Base-by-base conservation (phyloP, 768 basidiomycete species). In the Hygrocybe punicea region DNA sequence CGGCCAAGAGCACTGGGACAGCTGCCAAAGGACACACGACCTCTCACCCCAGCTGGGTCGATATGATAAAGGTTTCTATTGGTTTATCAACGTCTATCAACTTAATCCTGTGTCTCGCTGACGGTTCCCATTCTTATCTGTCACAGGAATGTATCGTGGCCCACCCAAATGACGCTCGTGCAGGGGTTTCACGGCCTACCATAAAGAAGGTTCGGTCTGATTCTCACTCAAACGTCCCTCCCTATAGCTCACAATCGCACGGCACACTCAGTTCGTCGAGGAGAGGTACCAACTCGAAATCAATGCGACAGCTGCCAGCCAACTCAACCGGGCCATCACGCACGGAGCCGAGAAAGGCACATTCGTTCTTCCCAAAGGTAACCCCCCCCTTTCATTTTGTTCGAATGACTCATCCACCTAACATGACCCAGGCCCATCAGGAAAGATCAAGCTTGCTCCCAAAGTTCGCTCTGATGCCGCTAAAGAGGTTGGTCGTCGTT, bases 291-390 rank as follows among this genome's bases (percentile, higher is more conserved):
- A 84, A 67, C 77, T 96, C 63, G 82, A 85, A 65, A 80, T 91
- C 63, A 86, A 84, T 63, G 81, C 85, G 60, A 75, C 89, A 10
- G 84, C 90, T 69, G 80, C 80, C 62, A 84, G 79, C 60, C 86
- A 91, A 74, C 83, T 97, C 70, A 87, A 85, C 69, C 84, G 83
- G 58, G 93, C 93, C 60, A 93, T 97, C 72, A 76, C 77, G 6
- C 67, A 73, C 21, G 80, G 79, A 37, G 76, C 70, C 61, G 79
- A 79, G 67, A 78, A 76, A 59, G 78, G 78, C 19, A 74, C 73
- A 52, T 80, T 81, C 60, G 63, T 72, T 37, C 73, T 81, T n/a
- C 80, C 80, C 51, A 81, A 81, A 69, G 80, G 80, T 76, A 51
- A 16, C 69, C 51, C 23, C 25, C 33, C 24, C 48, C 55, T 25